phyloP scores from a whole-genome alignment of 257 asterid genomes.

The Salvia rosmarinus region DNA sequence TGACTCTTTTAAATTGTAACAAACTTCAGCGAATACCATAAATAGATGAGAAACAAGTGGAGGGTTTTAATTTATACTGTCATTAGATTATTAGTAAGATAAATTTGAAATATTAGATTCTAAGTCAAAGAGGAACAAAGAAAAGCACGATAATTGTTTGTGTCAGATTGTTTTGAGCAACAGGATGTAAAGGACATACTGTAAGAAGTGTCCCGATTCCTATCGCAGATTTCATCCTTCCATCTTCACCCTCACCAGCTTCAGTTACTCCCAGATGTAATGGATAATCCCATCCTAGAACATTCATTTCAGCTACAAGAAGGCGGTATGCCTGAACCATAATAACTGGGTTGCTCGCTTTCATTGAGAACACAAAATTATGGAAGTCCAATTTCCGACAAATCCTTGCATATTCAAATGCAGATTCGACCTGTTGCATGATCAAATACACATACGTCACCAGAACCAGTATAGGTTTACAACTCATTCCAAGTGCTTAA shows the following conservation, averaged over 20 bases:
- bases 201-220: slow-evolving; percentile 98
- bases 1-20: neutral
- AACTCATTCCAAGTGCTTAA: slow-evolving; percentile 16
- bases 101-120: neutral
- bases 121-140: neutral
- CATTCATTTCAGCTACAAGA: slow-evolving; percentile 97
- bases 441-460: slow-evolving; percentile 27
- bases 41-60: neutral
- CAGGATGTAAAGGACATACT: slow-evolving; percentile 48
- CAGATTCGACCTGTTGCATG: slow-evolving; percentile 87
- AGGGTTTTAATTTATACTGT: neutral
- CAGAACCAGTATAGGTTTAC: neutral
- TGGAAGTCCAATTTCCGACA: slow-evolving; percentile 94
- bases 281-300: slow-evolving; percentile 98
- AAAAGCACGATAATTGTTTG: neutral
- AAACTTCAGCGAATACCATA: neutral
- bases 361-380: slow-evolving; percentile 95
- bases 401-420: slow-evolving; percentile 94
- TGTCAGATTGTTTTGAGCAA: slow-evolving; percentile 18
- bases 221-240: slow-evolving; percentile 98
- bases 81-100: neutral
- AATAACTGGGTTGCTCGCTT: slow-evolving; percentile 98
- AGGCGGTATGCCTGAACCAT: slow-evolving; percentile 99
- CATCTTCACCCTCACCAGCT: slow-evolving; percentile 99
- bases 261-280: slow-evolving; percentile 97